Percentiles rank a stretch among this genome's conserved stretches.
Evolutionary conservation across 441 rosid genomes (phyloP).

Genomic region (Euphorbia celastroides): DNA sequence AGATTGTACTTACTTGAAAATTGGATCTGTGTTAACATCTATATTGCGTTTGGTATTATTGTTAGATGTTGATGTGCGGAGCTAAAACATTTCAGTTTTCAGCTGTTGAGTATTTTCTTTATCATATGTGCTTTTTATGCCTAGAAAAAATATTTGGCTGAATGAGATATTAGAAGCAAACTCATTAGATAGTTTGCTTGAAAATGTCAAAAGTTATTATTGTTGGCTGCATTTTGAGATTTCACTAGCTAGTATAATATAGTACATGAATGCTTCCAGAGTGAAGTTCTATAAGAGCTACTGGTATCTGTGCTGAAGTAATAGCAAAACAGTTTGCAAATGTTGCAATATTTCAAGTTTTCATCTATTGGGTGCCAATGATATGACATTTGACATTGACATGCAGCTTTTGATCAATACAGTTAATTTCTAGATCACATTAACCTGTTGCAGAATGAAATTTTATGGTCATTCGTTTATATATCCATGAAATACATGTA

Average conservation of each 20-base stretch:
- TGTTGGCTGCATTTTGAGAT: neutral
- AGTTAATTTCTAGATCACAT: neutral
- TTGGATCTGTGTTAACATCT: neutral
- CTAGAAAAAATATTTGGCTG: neutral
- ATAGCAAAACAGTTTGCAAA: no score
- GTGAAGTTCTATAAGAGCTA: neutral
- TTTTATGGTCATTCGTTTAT: neutral
- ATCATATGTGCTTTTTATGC: neutral
- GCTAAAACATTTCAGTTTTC: neutral
- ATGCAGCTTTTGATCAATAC: neutral
- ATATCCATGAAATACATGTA: neutral
- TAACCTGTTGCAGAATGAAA: conserved; percentile 3
- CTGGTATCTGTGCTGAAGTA: neutral
- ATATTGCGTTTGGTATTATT: neutral
- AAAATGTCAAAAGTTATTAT: neutral
- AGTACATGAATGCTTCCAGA: neutral
- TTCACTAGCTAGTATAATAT: neutral
- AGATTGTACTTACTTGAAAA: no score
- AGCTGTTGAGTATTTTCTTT: neutral
- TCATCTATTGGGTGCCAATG: neutral
- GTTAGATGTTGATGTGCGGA: neutral
- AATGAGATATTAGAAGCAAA: neutral
- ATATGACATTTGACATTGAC: no score
- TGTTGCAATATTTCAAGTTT: neutral
- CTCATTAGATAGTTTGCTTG: neutral